Base-by-base conservation (phyloP, 2,329 filamentous ascomycete species). In the Ophiostoma australiae region DNA sequence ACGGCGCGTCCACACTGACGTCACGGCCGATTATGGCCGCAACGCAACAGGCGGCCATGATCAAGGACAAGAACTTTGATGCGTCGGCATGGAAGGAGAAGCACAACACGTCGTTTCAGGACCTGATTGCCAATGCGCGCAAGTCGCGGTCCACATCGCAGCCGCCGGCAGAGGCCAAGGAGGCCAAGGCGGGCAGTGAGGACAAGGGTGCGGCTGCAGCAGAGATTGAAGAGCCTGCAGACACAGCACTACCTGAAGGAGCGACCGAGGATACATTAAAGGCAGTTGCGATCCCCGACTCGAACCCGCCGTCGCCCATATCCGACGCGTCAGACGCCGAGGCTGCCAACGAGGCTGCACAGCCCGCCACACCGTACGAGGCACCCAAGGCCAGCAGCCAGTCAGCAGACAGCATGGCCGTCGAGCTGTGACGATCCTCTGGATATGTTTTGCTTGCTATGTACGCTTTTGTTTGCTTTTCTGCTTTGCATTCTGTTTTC, bases 21-120 rank as follows among this genome's bases (percentile, higher is more conserved):
- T 71, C 72, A 55, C 68, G 71, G 65, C 27, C 71, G 0, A 63
- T 74, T 1, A 69, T 70, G 5, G 58, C 69, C 0, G 77, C 78
- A 1, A 76, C 75, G 17, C 71, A 72, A 63, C 72, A 79, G 27
- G 80, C 78, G 61, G 80, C 79, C 70, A 85, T 81, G 81, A 86
- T 98, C 72, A 94, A 91, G 82, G 89, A 90, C 75, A 98, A 97
- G 77, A 91, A 95, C 72, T 98, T 98, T 77, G 92, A 97, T 78
- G 89, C 89, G 3, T 84, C 85, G 1, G 90, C 88, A 0, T 97
- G 94, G 90, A 89, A 90, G 33, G 83, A 83, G 8, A 89, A 84
- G 72, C 90, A 98, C 79, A 89, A 89, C 67, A 82, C 82, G 23
- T 90, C 93, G 0, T 99, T 97, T 78, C 88, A 89, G 73, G 86